These are phyloP conservation scores for Ambrosiella xylebori DNA, from an alignment of 2,329 filamentous ascomycete species.

Conservation along the genomic window DNA sequence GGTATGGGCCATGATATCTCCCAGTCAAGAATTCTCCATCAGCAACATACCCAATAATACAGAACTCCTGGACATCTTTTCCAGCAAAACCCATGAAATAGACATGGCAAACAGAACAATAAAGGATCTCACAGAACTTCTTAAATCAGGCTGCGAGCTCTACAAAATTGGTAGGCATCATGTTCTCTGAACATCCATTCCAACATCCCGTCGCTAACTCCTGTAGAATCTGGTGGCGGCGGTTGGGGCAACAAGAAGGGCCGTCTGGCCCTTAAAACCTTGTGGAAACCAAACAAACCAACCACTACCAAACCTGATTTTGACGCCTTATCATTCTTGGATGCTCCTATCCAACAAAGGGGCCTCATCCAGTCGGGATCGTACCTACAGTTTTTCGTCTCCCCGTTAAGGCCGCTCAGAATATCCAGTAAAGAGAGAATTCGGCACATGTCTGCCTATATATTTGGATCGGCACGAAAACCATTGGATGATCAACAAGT, in stretches of 20 bases:
- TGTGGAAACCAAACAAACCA: conserved; percentile 13
- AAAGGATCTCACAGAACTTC: background rate
- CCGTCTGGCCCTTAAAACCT: conserved; percentile 58
- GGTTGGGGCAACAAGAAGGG: conserved; percentile 73
- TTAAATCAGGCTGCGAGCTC: conserved; percentile 21
- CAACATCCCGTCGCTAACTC: conserved; percentile 1
- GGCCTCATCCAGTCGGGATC: conserved; percentile 47
- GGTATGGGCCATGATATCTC: conserved; percentile 49
- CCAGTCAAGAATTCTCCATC: conserved; percentile 19
- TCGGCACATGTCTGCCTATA: conserved; percentile 11
- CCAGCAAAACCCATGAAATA: conserved; percentile 6
- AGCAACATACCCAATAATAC: conserved; percentile 30
- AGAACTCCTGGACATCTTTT: conserved; percentile 4
- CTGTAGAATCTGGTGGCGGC: conserved; percentile 56
- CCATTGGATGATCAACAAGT: background rate
- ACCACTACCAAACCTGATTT: conserved; percentile 21
- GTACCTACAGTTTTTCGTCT: conserved; percentile 47
- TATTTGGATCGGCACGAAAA: conserved; percentile 18
- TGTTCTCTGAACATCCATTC: background rate
- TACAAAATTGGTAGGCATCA: conserved; percentile 27
- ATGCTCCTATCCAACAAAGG: conserved; percentile 11
- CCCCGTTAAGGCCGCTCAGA: conserved; percentile 17
- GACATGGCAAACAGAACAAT: background rate
- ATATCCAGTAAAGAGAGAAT: too few species aligned
- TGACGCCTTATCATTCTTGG: conserved; percentile 14